Percentiles rank a stretch among this genome's conserved stretches.
Conservation (phyloP, 2,329 filamentous ascomycete genomes). For the Aspergillus floridensis region DNA sequence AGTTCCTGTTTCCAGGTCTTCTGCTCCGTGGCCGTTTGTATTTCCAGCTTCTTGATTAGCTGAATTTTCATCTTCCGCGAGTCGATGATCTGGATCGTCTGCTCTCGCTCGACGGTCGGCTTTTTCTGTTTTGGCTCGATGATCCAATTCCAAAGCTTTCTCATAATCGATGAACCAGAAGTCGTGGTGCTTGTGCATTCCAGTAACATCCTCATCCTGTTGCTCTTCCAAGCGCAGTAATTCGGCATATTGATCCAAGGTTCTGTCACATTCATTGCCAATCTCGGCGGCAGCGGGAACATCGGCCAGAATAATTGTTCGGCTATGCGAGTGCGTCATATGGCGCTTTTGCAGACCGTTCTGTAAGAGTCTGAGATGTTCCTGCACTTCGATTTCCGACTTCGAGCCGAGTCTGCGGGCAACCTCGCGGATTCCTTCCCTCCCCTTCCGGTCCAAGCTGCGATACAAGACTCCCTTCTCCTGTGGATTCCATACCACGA, state of each 20-base stretch:
- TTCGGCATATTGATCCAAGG: slow-evolving; percentile 68
- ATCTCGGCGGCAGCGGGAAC: slow-evolving; percentile 73
- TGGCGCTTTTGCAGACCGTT: slow-evolving; percentile 47
- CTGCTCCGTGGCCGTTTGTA: not conserved
- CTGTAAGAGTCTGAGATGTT: slow-evolving; percentile 65
- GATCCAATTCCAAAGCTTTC: slow-evolving; percentile 32
- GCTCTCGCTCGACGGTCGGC: not conserved
- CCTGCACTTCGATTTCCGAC: slow-evolving; percentile 67
- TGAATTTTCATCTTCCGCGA: not conserved
- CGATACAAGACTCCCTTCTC: slow-evolving; percentile 74
- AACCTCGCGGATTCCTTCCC: slow-evolving; percentile 61
- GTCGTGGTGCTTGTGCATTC: slow-evolving; percentile 60
- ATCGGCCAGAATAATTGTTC: slow-evolving; percentile 51
- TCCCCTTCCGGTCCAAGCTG: slow-evolving; percentile 62
- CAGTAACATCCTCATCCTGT: slow-evolving; percentile 57
- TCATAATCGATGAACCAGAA: slow-evolving; percentile 62
- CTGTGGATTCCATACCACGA: slow-evolving; percentile 63
- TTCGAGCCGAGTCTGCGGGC: slow-evolving; percentile 66
- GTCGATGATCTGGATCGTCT: not conserved
- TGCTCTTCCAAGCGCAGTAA: slow-evolving; percentile 65
- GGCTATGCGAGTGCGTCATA: slow-evolving; percentile 30
- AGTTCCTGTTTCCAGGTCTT: slow-evolving; percentile 12
- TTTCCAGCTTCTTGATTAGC: not conserved
- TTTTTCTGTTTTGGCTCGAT: not conserved
- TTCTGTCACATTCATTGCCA: slow-evolving; percentile 60